Conservation (phyloP, 768 basidiomycete genomes). For the Russula lepida region DNA sequence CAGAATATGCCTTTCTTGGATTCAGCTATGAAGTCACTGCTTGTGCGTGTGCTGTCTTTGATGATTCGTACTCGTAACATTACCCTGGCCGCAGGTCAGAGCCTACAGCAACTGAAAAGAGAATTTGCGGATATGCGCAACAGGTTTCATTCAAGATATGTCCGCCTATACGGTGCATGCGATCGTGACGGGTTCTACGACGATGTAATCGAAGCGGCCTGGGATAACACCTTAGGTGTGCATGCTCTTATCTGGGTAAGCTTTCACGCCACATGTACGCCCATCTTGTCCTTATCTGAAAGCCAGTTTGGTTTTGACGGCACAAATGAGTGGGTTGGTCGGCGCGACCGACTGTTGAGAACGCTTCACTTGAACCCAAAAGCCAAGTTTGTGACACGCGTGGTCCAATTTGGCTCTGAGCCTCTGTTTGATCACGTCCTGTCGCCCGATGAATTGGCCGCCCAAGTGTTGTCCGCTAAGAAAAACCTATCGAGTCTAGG, state of each 20-base stretch:
- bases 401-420: conserved; percentile 64
- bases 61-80: neutral
- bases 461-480: conserved; percentile 44
- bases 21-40: conserved; percentile 68
- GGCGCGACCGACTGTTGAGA: conserved; percentile 25
- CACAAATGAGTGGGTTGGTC: conserved; percentile 22
- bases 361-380: conserved; percentile 26
- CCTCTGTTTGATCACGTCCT: conserved; percentile 56
- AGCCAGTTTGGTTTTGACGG: conserved; percentile 28
- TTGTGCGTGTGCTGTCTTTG: conserved; percentile 34
- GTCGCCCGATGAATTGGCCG: conserved; percentile 38
- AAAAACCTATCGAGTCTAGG: conserved; percentile 39
- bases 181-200: conserved; percentile 39
- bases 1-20: conserved; percentile 69
- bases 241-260: conserved; percentile 68
- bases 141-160: conserved; percentile 55
- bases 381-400: conserved; percentile 58
- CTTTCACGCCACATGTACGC: neutral
- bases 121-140: conserved; percentile 56
- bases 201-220: conserved; percentile 59
- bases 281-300: neutral
- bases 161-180: conserved; percentile 41
- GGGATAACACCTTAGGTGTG: conserved; percentile 58
- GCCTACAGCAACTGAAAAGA: conserved; percentile 35
- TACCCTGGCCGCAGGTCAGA: conserved; percentile 43